Evolutionary conservation across 768 basidiomycete species (phyloP).

Genomic region (Suillus americanus): DNA sequence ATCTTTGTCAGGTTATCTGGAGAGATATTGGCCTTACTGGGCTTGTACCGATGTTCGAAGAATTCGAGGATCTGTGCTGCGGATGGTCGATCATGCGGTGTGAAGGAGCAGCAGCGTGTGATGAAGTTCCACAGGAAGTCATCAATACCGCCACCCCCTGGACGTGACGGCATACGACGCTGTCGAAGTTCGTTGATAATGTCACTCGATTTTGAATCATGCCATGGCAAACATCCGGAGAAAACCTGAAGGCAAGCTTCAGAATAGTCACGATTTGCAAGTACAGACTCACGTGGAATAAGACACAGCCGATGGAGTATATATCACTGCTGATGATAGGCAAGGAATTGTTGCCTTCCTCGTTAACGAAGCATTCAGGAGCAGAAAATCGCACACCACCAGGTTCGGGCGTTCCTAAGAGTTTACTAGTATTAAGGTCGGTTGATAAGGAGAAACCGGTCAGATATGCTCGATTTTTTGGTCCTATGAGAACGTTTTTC

Average conservation of each 20-base stretch:
- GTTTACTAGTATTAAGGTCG: background rate
- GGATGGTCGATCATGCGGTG: background rate
- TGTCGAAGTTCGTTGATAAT: background rate
- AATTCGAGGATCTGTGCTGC: background rate
- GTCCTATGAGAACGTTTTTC: background rate
- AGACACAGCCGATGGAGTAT: background rate
- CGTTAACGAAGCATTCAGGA: background rate
- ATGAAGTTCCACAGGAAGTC: background rate
- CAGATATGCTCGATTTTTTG: background rate
- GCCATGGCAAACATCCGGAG: constrained; percentile 2
- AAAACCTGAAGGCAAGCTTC: background rate
- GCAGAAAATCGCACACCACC: constrained; percentile 1
- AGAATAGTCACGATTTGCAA: background rate
- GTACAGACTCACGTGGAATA: background rate
- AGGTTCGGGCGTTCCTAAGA: background rate
- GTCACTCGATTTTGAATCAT: background rate
- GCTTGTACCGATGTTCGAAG: background rate
- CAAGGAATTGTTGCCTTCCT: background rate
- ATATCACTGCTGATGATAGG: background rate
- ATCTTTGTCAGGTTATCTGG: background rate
- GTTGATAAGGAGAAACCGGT: background rate
- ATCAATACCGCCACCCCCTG: background rate
- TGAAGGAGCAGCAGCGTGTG: background rate
- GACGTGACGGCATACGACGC: background rate
- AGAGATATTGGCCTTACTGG: background rate